Percentiles rank a stretch among this genome's conserved stretches.
Conservation (phyloP, 2,329 filamentous ascomycete species). For the Hymenoscyphus occultus region DNA sequence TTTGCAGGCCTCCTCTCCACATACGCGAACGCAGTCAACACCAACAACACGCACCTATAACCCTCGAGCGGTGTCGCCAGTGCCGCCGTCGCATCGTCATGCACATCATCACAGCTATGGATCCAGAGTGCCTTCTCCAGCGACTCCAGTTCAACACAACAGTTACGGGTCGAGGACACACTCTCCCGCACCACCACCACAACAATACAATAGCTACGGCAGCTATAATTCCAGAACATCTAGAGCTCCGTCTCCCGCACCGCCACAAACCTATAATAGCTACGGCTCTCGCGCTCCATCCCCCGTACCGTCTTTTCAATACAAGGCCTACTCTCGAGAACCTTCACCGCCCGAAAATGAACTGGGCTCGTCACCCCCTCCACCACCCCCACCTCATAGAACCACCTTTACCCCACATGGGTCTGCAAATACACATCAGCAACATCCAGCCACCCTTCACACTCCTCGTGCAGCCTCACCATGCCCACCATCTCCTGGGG, state of each 20-base stretch:
- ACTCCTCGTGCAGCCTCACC: slow-evolving; percentile 61
- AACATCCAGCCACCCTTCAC: slow-evolving; percentile 44
- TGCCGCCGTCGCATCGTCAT: slow-evolving; percentile 29
- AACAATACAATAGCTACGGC: slow-evolving; percentile 21
- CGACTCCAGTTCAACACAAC: slow-evolving; percentile 36
- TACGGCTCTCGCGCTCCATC: slow-evolving; percentile 38
- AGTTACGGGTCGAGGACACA: slow-evolving; percentile 34
- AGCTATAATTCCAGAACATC: slow-evolving; percentile 42
- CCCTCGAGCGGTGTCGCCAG: slow-evolving; percentile 42
- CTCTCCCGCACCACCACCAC: slow-evolving; percentile 32
- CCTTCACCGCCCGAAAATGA: slow-evolving; percentile 40
- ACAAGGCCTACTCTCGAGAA: slow-evolving; percentile 37
- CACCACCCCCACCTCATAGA: slow-evolving; percentile 80
- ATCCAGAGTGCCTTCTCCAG: slow-evolving; percentile 43
- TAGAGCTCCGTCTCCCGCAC: slow-evolving; percentile 29
- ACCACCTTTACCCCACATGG: slow-evolving; percentile 46
- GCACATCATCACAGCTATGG: slow-evolving; percentile 31
- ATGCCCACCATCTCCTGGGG: slow-evolving; percentile 63
- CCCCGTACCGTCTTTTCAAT: slow-evolving; percentile 30
- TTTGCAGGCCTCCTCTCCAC: slow-evolving; percentile 25
- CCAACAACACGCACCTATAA: slow-evolving; percentile 31
- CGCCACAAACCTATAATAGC: slow-evolving; percentile 26
- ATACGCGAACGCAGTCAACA: slow-evolving; percentile 37
- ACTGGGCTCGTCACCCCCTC: slow-evolving; percentile 50
- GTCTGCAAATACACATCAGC: slow-evolving; percentile 40